Percentiles rank a stretch among this genome's conserved stretches.
Evolutionary conservation across 352 stramenopile species (phyloP).

Genomic region (Aphanomyces euteiches): DNA sequence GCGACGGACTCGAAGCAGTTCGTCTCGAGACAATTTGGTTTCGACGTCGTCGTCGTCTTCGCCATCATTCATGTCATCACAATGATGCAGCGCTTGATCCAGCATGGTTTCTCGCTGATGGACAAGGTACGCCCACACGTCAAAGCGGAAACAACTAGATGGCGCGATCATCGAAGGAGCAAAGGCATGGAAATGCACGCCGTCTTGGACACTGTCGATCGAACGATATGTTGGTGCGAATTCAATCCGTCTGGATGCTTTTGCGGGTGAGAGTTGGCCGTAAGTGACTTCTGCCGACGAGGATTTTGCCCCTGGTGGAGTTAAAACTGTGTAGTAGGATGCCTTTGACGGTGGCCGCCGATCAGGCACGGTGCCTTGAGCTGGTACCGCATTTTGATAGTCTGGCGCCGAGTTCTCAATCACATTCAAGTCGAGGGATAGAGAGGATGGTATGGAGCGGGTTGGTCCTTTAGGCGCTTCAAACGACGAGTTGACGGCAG

Average conservation of each 20-base stretch:
- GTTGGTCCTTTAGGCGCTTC: too few relatives aligned
- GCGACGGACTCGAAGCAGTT: slow-evolving; percentile 63
- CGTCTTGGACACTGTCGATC: slow-evolving; percentile 35
- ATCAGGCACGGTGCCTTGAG: too few relatives aligned
- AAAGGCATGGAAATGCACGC: slow-evolving; percentile 76
- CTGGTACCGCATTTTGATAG: too few relatives aligned
- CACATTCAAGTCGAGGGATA: too few relatives aligned
- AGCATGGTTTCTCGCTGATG: slow-evolving; percentile 61
- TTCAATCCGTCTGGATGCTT: neutral
- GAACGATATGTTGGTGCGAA: neutral
- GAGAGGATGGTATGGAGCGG: too few relatives aligned
- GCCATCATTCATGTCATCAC: slow-evolving; percentile 18
- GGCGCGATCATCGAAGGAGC: slow-evolving; percentile 53
- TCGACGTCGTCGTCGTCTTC: slow-evolving; percentile 39
- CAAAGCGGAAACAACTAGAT: slow-evolving; percentile 68
- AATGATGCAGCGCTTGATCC: slow-evolving; percentile 45
- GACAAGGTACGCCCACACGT: slow-evolving; percentile 66
- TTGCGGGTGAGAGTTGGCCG: neutral
- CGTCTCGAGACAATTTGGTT: slow-evolving; percentile 39
- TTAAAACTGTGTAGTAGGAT: slow-evolving; percentile 3
- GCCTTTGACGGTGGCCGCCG: neutral
- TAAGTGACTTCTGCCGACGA: neutral
- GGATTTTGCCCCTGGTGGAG: neutral
- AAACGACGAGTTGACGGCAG: too few relatives aligned
- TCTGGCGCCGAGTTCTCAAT: too few relatives aligned